A percentile compares a stretch with the other conserved stretches of the same genome.
Conservation (phyloP, 495 filamentous ascomycete genomes). For the Lophium mytilinum region DNA sequence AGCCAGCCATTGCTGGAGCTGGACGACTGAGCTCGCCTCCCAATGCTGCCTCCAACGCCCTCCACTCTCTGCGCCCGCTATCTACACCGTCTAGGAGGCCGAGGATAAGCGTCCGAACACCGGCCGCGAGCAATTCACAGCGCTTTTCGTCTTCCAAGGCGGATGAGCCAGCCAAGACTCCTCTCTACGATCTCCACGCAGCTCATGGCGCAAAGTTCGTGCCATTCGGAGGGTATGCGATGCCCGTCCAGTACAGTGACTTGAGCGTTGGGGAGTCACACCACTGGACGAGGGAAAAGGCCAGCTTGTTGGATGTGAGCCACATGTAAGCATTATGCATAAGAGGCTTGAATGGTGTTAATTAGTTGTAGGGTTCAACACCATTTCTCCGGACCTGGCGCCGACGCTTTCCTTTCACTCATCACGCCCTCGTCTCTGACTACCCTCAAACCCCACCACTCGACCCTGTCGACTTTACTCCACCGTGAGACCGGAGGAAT, state of each 20-base stretch:
- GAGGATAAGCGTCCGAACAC: not conserved
- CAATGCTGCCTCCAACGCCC: not conserved
- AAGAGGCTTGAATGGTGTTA: not conserved
- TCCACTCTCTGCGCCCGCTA: not conserved
- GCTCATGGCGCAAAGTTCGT: conserved; percentile 84
- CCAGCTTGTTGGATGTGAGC: conserved; percentile 78
- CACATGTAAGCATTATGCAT: conserved; percentile 51
- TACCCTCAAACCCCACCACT: conserved; percentile 49
- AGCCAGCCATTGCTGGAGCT: conserved; percentile 10
- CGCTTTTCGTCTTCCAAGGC: conserved; percentile 16
- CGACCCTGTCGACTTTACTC: conserved; percentile 74
- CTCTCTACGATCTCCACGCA: conserved; percentile 77
- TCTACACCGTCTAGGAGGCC: not conserved
- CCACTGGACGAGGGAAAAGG: conserved; percentile 75
- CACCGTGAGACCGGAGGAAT: conserved; percentile 77
- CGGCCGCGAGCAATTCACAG: not conserved
- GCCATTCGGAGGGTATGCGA: conserved; percentile 85
- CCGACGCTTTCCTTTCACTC: conserved; percentile 64
- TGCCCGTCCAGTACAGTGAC: conserved; percentile 83
- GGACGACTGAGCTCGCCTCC: not conserved
- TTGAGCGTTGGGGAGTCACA: conserved; percentile 72
- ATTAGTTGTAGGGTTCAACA: conserved; percentile 52
- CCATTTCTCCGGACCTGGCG: conserved; percentile 68
- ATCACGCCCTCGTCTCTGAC: conserved; percentile 66
- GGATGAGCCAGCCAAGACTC: conserved; percentile 53